phyloP scores from a whole-genome alignment of 2,329 filamentous ascomycete species.

The Aspergillus chevalieri region DNA sequence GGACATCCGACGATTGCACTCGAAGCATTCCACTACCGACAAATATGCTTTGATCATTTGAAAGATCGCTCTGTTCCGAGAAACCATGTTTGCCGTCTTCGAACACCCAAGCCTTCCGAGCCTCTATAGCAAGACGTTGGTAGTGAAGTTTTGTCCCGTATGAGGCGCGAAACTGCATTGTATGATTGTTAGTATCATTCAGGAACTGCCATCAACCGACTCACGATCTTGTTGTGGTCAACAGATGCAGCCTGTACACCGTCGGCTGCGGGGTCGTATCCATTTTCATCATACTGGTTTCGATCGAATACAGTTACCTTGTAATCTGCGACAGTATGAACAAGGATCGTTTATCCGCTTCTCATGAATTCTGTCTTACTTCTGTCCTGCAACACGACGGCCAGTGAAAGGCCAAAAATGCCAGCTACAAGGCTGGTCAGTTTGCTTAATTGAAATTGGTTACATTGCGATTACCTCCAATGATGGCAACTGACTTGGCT shows the following conservation, averaged over 20 bases:
- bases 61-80: background rate
- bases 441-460: background rate
- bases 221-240: background rate
- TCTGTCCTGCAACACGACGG: background rate
- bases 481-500: background rate
- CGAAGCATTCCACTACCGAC: slow-evolving; percentile 14
- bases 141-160: background rate
- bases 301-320: background rate
- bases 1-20: slow-evolving; percentile 9
- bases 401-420: background rate
- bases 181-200: background rate
- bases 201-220: background rate
- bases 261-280: background rate
- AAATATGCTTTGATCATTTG: slow-evolving; percentile 2
- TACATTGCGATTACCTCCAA: background rate
- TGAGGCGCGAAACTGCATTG: background rate
- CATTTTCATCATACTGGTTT: background rate
- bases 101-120: background rate
- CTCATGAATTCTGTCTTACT: background rate
- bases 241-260: background rate
- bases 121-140: background rate
- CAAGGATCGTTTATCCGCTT: background rate
- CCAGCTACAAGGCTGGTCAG: background rate
- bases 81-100: background rate
- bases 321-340: background rate